Base-by-base conservation (phyloP, 176 grass and related monocot species). In the Chrysopogon serrulatus region DNA sequence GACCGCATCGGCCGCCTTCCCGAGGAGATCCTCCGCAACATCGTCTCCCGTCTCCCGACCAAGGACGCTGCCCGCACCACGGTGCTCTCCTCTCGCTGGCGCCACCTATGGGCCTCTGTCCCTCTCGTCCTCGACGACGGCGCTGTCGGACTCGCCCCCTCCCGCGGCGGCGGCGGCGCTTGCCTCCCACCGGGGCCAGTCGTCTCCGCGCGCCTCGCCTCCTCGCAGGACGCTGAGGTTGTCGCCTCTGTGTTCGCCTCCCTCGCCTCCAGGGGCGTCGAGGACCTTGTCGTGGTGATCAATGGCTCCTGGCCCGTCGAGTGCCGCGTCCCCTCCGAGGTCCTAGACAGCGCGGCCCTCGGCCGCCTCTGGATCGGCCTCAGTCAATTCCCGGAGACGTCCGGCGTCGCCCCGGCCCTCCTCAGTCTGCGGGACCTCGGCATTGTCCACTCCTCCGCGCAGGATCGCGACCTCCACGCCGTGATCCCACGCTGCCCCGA, bases 1-100 rank as follows among this genome's bases (percentile, higher is more conserved):
- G 85, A 84, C 42, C 75, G 61, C 81, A 65, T 87, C 80, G 28
- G 85, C 30, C 13, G 61, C 41, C 89, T 91, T 27, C 76, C 76
- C 40, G 53, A 87, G 51, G 26, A 27, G 66, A 43, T 87, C 85
- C 85, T 87, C 51, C 53, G 74, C 76, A 71, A 79, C 47, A 64
- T 91, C 63, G 30, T 87, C 76, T 87, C 85, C 4, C 71, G 81
- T 42, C 84, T 87, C 34, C 80, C 85, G 49, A 76, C 80, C 76
- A 91, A 87, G 81, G 89, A 91, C 23, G 89, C 85, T 8, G 76
- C 81, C 49, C 81, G 80, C 85, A 87, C 89, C 51, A 15, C 81
- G 62, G 32, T 66, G 49, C 71, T 91, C 61, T 84, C 89, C 81
- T 87, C 80, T 39, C 69, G 69, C 41, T 91, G 89, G 89, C 89